A percentile compares a stretch with the other conserved stretches of the same genome.
Conservation (phyloP, 2,329 filamentous ascomycete genomes). For the Phoma sp. region DNA sequence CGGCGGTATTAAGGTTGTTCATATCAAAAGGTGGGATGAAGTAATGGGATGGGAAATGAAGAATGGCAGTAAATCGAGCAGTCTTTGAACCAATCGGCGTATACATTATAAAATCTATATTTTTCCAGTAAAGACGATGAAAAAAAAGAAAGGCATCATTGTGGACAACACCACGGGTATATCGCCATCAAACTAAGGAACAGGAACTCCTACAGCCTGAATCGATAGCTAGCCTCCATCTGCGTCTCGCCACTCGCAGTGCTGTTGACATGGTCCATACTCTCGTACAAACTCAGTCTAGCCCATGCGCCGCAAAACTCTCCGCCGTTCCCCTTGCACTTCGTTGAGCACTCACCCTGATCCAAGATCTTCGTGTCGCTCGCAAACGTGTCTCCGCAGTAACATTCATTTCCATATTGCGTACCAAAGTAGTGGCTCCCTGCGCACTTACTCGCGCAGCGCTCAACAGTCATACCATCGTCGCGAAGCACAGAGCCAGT, state of each 20-base stretch:
- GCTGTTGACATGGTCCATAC: constrained; percentile 15
- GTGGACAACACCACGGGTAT: neutral
- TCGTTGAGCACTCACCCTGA: constrained; percentile 27
- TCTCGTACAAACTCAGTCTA: constrained; percentile 48
- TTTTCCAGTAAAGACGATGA: no score
- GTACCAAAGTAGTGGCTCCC: constrained; percentile 24
- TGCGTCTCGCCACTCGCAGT: constrained; percentile 7
- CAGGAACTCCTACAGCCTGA: neutral
- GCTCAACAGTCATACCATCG: constrained; percentile 23
- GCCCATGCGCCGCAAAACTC: constrained; percentile 30
- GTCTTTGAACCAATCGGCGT: no score
- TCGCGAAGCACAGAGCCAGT: neutral
- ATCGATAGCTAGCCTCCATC: constrained; percentile 4
- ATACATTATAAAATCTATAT: no score
- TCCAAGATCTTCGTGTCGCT: constrained; percentile 15
- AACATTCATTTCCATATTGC: constrained; percentile 29
- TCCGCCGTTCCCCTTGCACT: constrained; percentile 23
- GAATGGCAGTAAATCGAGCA: neutral
- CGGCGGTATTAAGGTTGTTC: neutral
- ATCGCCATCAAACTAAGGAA: neutral
- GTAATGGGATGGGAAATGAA: constrained; percentile 2
- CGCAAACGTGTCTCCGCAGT: constrained; percentile 24
- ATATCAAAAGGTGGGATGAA: neutral
- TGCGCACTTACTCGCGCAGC: constrained; percentile 20
- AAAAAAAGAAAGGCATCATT: no score